Conservation (phyloP, 1,139 yeast species). For the Suhomyces bribrorum region DNA sequence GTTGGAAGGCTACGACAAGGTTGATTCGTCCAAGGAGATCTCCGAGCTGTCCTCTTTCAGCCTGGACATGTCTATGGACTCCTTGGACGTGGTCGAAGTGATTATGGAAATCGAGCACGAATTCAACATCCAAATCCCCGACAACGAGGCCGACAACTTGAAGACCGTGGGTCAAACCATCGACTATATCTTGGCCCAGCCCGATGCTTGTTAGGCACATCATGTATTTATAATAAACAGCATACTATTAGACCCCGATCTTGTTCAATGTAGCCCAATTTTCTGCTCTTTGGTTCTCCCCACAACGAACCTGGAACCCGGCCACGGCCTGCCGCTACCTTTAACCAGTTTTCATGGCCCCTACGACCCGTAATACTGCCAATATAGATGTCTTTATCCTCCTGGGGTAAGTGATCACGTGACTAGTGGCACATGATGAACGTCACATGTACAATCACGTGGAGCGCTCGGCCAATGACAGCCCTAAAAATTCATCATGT, state of each 20-base stretch:
- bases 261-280: too few relatives aligned
- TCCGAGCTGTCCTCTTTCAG: slow-evolving; percentile 62
- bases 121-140: slow-evolving; percentile 78
- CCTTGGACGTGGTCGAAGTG: slow-evolving; percentile 86
- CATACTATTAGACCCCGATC: not conserved
- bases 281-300: too few relatives aligned
- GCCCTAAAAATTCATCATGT: slow-evolving; percentile 9
- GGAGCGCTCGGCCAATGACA: slow-evolving; percentile 8
- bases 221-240: slow-evolving; percentile 4
- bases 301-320: too few relatives aligned
- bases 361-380: too few relatives aligned
- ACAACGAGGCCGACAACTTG: slow-evolving; percentile 79
- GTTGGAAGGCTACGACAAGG: slow-evolving; percentile 78
- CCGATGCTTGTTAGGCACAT: slow-evolving; percentile 56
- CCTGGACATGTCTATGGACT: slow-evolving; percentile 81
- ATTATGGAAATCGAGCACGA: slow-evolving; percentile 89
- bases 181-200: slow-evolving; percentile 71
- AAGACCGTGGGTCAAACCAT: slow-evolving; percentile 83
- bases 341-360: too few relatives aligned
- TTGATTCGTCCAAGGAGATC: slow-evolving; percentile 50
- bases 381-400: too few relatives aligned
- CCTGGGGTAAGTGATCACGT: not conserved
- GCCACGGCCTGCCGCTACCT: too few relatives aligned
- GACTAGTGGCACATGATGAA: too few relatives aligned
- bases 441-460: too few relatives aligned